These are phyloP conservation scores for Rhizopus sp. DNA, from an alignment of 371 early-diverging fungal species.

Conservation along the genomic window DNA sequence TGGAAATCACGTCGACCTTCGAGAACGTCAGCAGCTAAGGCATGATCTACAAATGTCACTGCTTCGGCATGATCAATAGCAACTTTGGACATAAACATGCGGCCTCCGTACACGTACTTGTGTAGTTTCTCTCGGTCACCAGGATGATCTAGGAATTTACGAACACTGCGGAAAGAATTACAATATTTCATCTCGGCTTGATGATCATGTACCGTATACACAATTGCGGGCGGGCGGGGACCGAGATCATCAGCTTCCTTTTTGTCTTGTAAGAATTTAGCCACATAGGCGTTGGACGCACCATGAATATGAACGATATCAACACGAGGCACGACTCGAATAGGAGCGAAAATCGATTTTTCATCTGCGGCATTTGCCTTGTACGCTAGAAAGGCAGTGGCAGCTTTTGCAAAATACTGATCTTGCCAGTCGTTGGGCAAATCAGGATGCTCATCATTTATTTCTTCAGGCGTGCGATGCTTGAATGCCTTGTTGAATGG, in stretches of 20 bases:
- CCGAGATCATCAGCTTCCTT: slow-evolving; percentile 34
- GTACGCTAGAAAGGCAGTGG: slow-evolving; percentile 53
- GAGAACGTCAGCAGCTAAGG: slow-evolving; percentile 62
- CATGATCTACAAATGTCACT: slow-evolving; percentile 56
- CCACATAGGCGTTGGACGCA: slow-evolving; percentile 61
- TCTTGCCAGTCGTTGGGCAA: slow-evolving; percentile 67
- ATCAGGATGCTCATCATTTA: slow-evolving; percentile 51
- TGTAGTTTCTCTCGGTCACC: slow-evolving; percentile 14
- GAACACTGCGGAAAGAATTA: slow-evolving; percentile 50
- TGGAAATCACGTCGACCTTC: slow-evolving; percentile 62
- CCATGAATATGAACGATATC: slow-evolving; percentile 69
- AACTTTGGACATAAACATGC: slow-evolving; percentile 61
- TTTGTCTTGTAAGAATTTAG: slow-evolving; percentile 37
- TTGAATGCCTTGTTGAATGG: slow-evolving; percentile 64
- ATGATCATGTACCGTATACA: slow-evolving; percentile 71
- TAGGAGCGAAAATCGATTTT: slow-evolving; percentile 56
- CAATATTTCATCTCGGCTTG: slow-evolving; percentile 63
- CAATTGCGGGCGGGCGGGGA: slow-evolving; percentile 51
- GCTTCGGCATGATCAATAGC: slow-evolving; percentile 62
- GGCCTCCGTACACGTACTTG: slow-evolving; percentile 54
- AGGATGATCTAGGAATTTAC: slow-evolving; percentile 45
- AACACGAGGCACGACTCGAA: slow-evolving; percentile 28
- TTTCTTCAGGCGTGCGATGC: slow-evolving; percentile 41
- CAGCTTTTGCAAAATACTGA: slow-evolving; percentile 65
- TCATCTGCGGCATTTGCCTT: slow-evolving; percentile 53